phyloP scores from a whole-genome alignment of 129 eudicot genomes.

The Lactuca saligna region DNA sequence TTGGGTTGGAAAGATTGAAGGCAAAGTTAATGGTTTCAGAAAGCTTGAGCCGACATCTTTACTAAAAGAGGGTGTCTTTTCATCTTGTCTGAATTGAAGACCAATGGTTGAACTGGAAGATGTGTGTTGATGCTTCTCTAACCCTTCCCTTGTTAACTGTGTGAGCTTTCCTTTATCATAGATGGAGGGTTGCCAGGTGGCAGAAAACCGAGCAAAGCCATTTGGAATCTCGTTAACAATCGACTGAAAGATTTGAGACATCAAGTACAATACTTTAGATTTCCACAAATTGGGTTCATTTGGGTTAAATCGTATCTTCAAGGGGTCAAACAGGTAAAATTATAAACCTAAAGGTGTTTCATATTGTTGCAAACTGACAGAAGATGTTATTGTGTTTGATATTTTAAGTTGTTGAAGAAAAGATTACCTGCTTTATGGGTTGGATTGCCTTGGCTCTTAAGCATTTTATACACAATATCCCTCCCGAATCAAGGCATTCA shows the following conservation, averaged over 20 bases:
- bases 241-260: slow-evolving; percentile 18
- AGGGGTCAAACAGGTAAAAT: neutral
- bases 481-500: slow-evolving; percentile 87
- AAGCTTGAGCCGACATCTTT: slow-evolving; percentile 17
- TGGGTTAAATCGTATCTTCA: neutral
- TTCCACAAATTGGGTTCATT: neutral
- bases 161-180: slow-evolving; percentile 37
- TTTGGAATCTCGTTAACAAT: slow-evolving; percentile 37
- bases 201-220: slow-evolving; percentile 29
- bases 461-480: slow-evolving; percentile 68
- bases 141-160: slow-evolving; percentile 41
- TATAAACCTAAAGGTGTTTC: neutral
- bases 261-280: slow-evolving; percentile 5
- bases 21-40: slow-evolving; percentile 25
- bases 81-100: slow-evolving; percentile 35
- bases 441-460: slow-evolving; percentile 40
- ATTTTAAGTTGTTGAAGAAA: slow-evolving; percentile 1
- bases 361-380: no score
- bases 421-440: slow-evolving; percentile 30
- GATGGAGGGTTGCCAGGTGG: slow-evolving; percentile 39
- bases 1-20: slow-evolving; percentile 28
- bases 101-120: slow-evolving; percentile 26
- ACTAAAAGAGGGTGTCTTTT: slow-evolving; percentile 30
- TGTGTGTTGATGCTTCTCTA: slow-evolving; percentile 36
- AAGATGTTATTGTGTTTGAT: neutral